Evolutionary conservation across 306 rosid genomes (phyloP), one percentile per base, ranked within the genome.

Genomic region (Rosa chinensis): DNA sequence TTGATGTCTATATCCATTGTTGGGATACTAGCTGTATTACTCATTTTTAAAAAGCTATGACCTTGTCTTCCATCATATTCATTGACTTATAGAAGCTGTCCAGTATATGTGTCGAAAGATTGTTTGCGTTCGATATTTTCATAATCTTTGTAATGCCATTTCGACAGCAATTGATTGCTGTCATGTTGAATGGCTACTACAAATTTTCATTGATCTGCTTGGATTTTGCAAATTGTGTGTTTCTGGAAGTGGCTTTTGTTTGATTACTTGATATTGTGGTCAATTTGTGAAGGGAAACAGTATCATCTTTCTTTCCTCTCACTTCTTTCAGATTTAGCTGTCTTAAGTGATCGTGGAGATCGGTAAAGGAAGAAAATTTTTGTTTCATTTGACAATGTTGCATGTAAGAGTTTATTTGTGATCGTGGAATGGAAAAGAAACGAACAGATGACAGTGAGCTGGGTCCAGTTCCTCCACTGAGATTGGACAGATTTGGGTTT

Each of bases 401-500:
- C 37, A 59, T 85, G 78, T 68, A 66, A 84, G 75, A 66, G 77
- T 48, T 63, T 63, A 52, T 80, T 76, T 76, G 52, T 80, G 62
- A 64, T 77, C 70, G 83, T 82, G 78, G 55, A 86, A 95, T 95
- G 98, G 99, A 93, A 79, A 95, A 78, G 87, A 91, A 87, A 85
- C 92, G 70, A 78, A 58, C 77, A 45, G 99, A 91, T 79, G 97
- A 90, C 79, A 74, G 56, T 78, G 98, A 95, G 78, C 79, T 86
- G 14, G 92, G 88, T 84, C 89, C 92, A 49, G 84, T 88, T 87
- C 96, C 97, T 82, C 79, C 88, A 14, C 92, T 90, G 48, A 89
- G 79, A 66, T 73, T 95, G 82, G 99, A 95, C 81, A 91, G 98
- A 87, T 95, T 95, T 77, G 98, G 99, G 58, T 93, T 95, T 83